These are phyloP conservation scores for Austroboletus festivus DNA, from an alignment of 768 basidiomycete genomes.

Conservation along the genomic window DNA sequence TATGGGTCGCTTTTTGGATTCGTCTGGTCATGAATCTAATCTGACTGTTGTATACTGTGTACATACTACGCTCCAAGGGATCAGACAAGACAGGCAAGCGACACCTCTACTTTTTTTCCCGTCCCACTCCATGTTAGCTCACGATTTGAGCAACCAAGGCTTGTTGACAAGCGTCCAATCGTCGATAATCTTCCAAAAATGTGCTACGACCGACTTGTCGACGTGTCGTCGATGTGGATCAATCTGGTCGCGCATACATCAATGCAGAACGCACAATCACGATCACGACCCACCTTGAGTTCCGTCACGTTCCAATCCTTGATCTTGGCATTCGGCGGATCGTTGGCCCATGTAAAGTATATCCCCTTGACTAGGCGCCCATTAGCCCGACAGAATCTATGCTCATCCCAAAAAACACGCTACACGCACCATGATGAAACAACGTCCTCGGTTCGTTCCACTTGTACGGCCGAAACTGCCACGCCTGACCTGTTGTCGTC, in stretches of 20 bases:
- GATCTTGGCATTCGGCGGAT: slow-evolving; percentile 83
- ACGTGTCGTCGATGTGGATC: slow-evolving; percentile 87
- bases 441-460: slow-evolving; percentile 91
- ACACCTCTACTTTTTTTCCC: neutral
- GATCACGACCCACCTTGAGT: slow-evolving; percentile 59
- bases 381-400: no score
- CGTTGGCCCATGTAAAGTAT: slow-evolving; percentile 92
- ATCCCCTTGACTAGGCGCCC: slow-evolving; percentile 97
- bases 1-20: no score
- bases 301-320: slow-evolving; percentile 98
- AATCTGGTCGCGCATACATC: slow-evolving; percentile 49
- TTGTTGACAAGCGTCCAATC: slow-evolving; percentile 80
- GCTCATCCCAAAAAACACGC: neutral
- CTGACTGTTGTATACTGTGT: no score
- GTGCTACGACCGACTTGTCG: slow-evolving; percentile 91
- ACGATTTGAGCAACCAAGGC: slow-evolving; percentile 62
- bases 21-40: no score
- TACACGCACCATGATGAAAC: slow-evolving; percentile 81
- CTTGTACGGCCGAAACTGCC: slow-evolving; percentile 97
- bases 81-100: no score
- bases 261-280: neutral
- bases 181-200: slow-evolving; percentile 94
- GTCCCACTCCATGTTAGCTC: slow-evolving; percentile 1
- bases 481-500: slow-evolving; percentile 96
- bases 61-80: no score